Evolutionary conservation across 352 stramenopile genomes (phyloP), one percentile per base, ranked within the genome.

Genomic region (Globisporangium abappressorium): DNA sequence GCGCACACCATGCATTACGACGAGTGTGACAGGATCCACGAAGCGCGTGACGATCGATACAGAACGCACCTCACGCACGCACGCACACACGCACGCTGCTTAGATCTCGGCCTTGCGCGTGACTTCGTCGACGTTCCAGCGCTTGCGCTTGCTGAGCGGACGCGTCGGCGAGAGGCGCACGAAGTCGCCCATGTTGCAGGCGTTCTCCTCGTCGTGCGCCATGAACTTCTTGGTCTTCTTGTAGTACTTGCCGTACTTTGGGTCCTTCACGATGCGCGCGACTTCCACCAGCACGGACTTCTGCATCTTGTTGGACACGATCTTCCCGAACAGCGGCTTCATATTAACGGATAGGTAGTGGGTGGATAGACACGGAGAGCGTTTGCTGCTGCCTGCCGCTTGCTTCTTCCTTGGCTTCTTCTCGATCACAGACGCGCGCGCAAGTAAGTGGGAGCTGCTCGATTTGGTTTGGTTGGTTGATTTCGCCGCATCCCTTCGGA

Each of bases 211-310:
- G 80, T 98, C 95, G 79, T 98, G 95, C n/a, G 95, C 95, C 95
- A 98, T 98, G 74, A 98, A 98, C 75, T 98, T 98, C 74, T 97
- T 97, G 63, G 93, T 98, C 80, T 97, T 98, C 75, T 94, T 96
- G 78, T 97, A 90, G 77, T 97, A 95, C 76, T 98, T 98, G 67
- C 91, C 80, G 78, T 98, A 98, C 79, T 98, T 98, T 58, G 89
- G 91, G 76, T 98, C 88, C 75, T 98, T 97, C 22, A 93, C 80
- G 78, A 98, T 98, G 67, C 95, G 87, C 71, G 96, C 87, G 57
- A 98, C 94, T 66, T 96, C 90, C 24, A 98, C 95, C 68, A 98
- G 93, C 73, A 98, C 92, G 47, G 93, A 98, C 79, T 98, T 98
- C 73, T 98, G 86, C 95, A 98, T 98, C 78, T 98, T 98, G 77